These are phyloP conservation scores for Bremia lactucae DNA, from an alignment of 352 stramenopile species.

Conservation along the genomic window DNA sequence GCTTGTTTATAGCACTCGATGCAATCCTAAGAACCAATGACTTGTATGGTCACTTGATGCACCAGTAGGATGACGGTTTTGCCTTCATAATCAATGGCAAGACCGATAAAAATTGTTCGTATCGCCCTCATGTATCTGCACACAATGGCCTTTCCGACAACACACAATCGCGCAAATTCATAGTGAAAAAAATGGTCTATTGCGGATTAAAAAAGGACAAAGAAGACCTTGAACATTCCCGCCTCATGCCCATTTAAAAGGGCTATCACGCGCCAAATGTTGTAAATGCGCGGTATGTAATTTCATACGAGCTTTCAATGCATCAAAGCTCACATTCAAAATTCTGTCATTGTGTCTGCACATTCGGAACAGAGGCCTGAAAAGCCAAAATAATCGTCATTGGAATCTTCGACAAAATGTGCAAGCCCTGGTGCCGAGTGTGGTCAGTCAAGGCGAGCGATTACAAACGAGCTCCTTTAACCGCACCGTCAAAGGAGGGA, in stretches of 20 bases:
- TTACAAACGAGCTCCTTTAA: slow-evolving; percentile 86
- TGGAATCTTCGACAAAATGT: slow-evolving; percentile 90
- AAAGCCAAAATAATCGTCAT: slow-evolving; percentile 94
- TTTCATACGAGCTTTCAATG: slow-evolving; percentile 91
- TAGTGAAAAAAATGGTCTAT: slow-evolving; percentile 91
- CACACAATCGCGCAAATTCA: slow-evolving; percentile 90
- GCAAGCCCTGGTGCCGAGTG: slow-evolving; percentile 90
- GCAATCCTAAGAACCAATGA: not conserved
- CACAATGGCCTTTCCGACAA: slow-evolving; percentile 90
- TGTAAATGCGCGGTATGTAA: slow-evolving; percentile 91
- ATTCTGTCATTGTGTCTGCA: slow-evolving; percentile 95
- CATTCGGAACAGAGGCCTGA: slow-evolving; percentile 87
- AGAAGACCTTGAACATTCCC: slow-evolving; percentile 92
- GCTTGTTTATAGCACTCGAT: slow-evolving; percentile 17
- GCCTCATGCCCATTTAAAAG: slow-evolving; percentile 93
- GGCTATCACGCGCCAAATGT: slow-evolving; percentile 90
- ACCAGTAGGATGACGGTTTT: slow-evolving; percentile 97
- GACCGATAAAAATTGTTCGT: slow-evolving; percentile 96
- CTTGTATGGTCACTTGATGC: slow-evolving; percentile 9
- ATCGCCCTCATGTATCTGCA: slow-evolving; percentile 92
- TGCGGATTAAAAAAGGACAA: slow-evolving; percentile 92
- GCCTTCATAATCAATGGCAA: slow-evolving; percentile 94
- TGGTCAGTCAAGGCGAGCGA: slow-evolving; percentile 94
- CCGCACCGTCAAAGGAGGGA: slow-evolving; percentile 90
- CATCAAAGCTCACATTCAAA: slow-evolving; percentile 91